Evolutionary conservation across 306 rosid species (phyloP).

Genomic region (Vigna hirtella): DNA sequence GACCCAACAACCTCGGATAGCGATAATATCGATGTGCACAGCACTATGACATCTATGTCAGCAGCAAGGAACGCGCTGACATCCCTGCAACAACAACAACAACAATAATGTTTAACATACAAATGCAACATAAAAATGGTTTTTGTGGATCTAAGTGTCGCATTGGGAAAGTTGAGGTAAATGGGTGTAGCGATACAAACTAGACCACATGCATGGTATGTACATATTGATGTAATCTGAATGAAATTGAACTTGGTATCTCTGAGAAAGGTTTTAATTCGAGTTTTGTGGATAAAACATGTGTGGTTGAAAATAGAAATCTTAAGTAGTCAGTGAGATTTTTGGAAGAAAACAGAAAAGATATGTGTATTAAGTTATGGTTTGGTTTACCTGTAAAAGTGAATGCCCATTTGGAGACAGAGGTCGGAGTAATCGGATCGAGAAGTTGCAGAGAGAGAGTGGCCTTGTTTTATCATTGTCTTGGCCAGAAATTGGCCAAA

Average conservation of each 20-base stretch:
- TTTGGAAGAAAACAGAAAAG: no score
- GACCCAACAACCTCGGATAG: constrained; percentile 56
- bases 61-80: constrained; percentile 47
- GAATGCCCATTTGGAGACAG: constrained; percentile 56
- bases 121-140: not conserved
- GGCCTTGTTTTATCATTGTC: constrained; percentile 66
- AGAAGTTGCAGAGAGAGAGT: constrained; percentile 58
- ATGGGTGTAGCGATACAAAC: not conserved
- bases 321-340: no score
- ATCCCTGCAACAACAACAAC: constrained; percentile 40
- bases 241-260: no score
- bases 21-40: constrained; percentile 71
- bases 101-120: not conserved
- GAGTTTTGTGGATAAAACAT: no score
- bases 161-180: not conserved
- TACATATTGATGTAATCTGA: no score
- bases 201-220: no score
- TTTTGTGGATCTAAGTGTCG: not conserved
- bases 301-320: no score
- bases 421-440: constrained; percentile 61
- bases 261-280: no score
- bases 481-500: constrained; percentile 67
- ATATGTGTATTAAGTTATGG: not conserved
- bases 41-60: constrained; percentile 58
- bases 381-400: constrained; percentile 56